Evolutionary conservation across 371 early-diverging fungal genomes (phyloP), one percentile per base, ranked within the genome.

Genomic region (Quaeritorhiza haematococci): DNA sequence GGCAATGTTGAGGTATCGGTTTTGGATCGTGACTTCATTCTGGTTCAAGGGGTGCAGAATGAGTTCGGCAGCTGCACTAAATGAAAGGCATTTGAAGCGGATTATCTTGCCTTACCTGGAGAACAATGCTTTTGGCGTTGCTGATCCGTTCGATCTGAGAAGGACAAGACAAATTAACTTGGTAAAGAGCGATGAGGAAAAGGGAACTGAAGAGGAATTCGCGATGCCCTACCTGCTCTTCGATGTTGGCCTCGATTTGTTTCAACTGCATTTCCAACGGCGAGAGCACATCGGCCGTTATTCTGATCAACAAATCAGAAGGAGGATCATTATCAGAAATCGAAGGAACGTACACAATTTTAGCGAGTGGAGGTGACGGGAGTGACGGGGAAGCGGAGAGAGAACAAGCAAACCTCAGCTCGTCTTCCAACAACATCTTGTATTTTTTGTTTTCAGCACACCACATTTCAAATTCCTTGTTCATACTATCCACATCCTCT

Each of bases 401-500:
- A 28, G 21, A 3, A 2, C 23, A 13, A 27, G 13, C 58, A 38
- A 49, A 63, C 71, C 51, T 54, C 17, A 41, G 28, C 52, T 69
- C 69, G 27, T 55, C 58, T 0, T 70, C 62, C 21, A 71, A 46
- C 53, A 59, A 33, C 43, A 41, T 10, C 32, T 43, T 55, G 34
- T 63, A 69, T 53, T 60, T 63, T 28, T 64, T 52, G 33, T 38
- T 33, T 61, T 79, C 77, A 17, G 23, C 34, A 29, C 61, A 52
- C 79, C 79, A 79, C 26, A 52, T 24, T 23, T 71, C 77, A 0
- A 79, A 57, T 62, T 79, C 79, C 49, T 69, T 66, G 46, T 71
- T 73, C 79, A 79, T 76, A 44, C 67, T 61, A 44, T 79, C 79
- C 28, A 76, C 70, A 48, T 79, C 79, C 51, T 79, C 79, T 45